Base-by-base conservation (phyloP, 2,329 filamentous ascomycete species). In the Curvularia hawaiiensis region DNA sequence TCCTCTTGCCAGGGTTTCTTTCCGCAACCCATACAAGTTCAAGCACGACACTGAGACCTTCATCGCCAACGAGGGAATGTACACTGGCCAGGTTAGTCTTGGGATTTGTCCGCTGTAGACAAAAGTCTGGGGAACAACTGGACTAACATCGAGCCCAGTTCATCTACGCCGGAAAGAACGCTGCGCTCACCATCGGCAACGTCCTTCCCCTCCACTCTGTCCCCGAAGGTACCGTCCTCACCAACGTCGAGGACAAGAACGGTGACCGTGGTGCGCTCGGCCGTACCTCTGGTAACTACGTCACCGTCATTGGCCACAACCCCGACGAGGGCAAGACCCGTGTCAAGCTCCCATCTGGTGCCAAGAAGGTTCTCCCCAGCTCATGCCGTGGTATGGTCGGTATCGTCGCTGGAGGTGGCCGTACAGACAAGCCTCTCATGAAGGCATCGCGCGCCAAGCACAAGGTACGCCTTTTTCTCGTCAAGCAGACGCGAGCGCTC, bases 31-130 rank as follows among this genome's bases (percentile, higher is more conserved):
- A 76, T 99, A 99, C 90, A 88, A 89, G 83, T 98, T 91, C 90
- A 97, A 96, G 89, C 89, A 93, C 80, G 85, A 92, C 81, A 94
- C 90, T 82, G 93, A 99, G 90, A 99, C 95, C 74, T 97, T 99
- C 90, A 99, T 99, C 79, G 95, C 95, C 83, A 99, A 98, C 85
- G 95, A 98, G 87, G 95, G 95, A 85, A 97, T 98, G 93, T 99
- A 98, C 91, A 97, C 95, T 72, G 95, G 95, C 80, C 95, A 99
- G 84, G 73, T 76, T 45, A 72, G 71, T 71, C 28, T 26, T 61
- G 44, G 44, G 46, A 38, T 53, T n/a, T 52, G 48, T 12, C 41
- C 18, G 45, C 16, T 44, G 12, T 18, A 33, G 22, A 24, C 12
- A 12, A 26, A 26, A n/a, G 22, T 22, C 22, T 11, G 20, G 46